These are phyloP conservation scores for Monosporascus sp. DNA, from an alignment of 2,329 filamentous ascomycete genomes.

Conservation along the genomic window DNA sequence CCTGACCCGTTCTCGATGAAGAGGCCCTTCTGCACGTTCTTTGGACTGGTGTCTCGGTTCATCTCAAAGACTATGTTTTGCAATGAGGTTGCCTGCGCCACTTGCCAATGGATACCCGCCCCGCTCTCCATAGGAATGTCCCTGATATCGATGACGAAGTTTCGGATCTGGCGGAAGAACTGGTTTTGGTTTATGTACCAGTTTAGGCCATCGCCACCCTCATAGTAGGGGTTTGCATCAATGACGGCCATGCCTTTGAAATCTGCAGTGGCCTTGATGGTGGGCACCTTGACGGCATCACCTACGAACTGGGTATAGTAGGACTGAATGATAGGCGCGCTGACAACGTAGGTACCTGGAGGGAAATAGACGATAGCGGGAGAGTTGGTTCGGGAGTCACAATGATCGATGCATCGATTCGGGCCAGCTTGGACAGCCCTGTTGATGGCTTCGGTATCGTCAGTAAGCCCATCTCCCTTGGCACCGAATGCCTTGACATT, in stretches of 20 bases:
- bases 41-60: constrained; percentile 56
- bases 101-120: constrained; percentile 78
- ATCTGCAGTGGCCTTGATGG: constrained; percentile 64
- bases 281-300: constrained; percentile 66
- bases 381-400: constrained; percentile 76
- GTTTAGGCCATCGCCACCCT: constrained; percentile 51
- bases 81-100: constrained; percentile 74
- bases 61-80: constrained; percentile 82
- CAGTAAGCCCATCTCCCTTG: constrained; percentile 60
- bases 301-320: constrained; percentile 95
- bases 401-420: constrained; percentile 71
- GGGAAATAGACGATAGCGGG: constrained; percentile 92
- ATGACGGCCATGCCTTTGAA: constrained; percentile 87
- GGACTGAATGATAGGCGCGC: constrained; percentile 70
- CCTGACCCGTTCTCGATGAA: constrained; percentile 84
- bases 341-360: constrained; percentile 77
- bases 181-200: constrained; percentile 80
- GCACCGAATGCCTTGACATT: constrained; percentile 75
- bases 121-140: constrained; percentile 54
- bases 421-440: constrained; percentile 65
- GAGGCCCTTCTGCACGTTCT: constrained; percentile 68
- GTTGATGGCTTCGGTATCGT: constrained; percentile 90
- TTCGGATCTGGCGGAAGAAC: constrained; percentile 78
- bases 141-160: constrained; percentile 74
- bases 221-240: constrained; percentile 76